Conservation (phyloP, 306 rosid species). For the Benincasa hispida region DNA sequence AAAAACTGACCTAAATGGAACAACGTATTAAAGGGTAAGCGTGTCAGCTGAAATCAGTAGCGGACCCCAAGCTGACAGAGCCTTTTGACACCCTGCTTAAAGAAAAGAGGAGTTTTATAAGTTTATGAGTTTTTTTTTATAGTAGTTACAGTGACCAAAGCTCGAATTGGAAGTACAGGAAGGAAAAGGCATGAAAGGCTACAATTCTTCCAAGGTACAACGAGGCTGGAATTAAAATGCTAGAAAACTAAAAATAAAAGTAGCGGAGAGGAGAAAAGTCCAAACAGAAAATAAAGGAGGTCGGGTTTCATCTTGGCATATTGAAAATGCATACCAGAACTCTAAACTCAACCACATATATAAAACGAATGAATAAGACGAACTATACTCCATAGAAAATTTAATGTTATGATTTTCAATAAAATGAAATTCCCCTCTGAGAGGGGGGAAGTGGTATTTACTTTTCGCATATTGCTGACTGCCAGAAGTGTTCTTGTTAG, state of each 20-base stretch:
- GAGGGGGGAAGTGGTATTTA: conserved; percentile 9
- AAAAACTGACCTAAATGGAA: conserved; percentile 83
- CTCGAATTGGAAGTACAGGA: conserved; percentile 41
- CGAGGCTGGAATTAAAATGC: conserved; percentile 24
- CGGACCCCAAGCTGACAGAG: conserved; percentile 93
- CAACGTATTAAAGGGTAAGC: conserved; percentile 86
- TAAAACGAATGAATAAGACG: background rate
- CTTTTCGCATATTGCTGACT: conserved; percentile 55
- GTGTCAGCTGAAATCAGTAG: conserved; percentile 93
- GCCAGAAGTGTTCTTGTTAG: conserved; percentile 56
- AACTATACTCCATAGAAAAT: background rate
- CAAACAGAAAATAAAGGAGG: background rate
- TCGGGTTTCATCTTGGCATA: background rate
- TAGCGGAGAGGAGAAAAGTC: background rate
- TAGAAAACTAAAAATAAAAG: background rate
- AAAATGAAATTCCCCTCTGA: background rate
- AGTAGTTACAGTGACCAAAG: conserved; percentile 47
- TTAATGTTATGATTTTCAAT: background rate
- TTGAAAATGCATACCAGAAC: background rate
- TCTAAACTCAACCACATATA: background rate
- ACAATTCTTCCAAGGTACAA: conserved; percentile 38
- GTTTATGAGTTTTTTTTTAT: conserved; percentile 33
- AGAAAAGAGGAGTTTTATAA: conserved; percentile 80
- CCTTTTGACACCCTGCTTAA: conserved; percentile 97
- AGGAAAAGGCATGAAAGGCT: conserved; percentile 37